Conservation (phyloP, 345 rosid genomes). For the Bretschneidera sinensis region DNA sequence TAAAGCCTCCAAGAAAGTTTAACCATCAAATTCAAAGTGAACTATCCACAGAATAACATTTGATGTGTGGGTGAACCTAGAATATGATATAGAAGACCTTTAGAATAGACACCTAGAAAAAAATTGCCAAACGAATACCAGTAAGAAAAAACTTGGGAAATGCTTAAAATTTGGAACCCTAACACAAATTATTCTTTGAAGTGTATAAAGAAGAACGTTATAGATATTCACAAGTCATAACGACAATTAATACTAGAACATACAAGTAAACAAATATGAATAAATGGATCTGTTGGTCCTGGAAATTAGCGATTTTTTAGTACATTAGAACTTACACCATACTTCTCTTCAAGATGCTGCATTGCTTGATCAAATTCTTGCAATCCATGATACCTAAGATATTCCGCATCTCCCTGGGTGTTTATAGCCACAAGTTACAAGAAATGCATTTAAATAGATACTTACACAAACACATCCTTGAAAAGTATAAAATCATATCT, state of each 20-base stretch:
- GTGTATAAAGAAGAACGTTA: background rate
- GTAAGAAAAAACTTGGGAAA: no score
- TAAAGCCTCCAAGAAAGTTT: background rate
- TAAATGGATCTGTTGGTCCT: background rate
- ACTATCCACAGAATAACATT: background rate
- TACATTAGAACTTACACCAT: slow-evolving; percentile 50
- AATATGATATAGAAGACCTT: background rate
- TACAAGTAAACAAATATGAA: no score
- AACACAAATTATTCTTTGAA: no score
- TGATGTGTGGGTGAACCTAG: background rate
- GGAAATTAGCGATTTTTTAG: background rate
- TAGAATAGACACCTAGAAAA: no score
- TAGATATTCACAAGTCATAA: background rate
- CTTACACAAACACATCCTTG: background rate
- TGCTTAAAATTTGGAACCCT: no score
- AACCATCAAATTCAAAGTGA: background rate
- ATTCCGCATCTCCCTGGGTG: slow-evolving; percentile 69
- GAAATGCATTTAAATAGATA: background rate
- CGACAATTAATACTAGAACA: background rate
- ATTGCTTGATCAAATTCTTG: slow-evolving; percentile 92
- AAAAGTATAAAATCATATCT: background rate
- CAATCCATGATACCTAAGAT: slow-evolving; percentile 72
- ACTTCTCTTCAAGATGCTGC: slow-evolving; percentile 79
- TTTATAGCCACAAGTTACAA: slow-evolving; percentile 4
- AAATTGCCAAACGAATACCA: no score